Evolutionary conservation across 2,329 filamentous ascomycete species (phyloP).

Genomic region (Stagonosporopsis vannaccii): DNA sequence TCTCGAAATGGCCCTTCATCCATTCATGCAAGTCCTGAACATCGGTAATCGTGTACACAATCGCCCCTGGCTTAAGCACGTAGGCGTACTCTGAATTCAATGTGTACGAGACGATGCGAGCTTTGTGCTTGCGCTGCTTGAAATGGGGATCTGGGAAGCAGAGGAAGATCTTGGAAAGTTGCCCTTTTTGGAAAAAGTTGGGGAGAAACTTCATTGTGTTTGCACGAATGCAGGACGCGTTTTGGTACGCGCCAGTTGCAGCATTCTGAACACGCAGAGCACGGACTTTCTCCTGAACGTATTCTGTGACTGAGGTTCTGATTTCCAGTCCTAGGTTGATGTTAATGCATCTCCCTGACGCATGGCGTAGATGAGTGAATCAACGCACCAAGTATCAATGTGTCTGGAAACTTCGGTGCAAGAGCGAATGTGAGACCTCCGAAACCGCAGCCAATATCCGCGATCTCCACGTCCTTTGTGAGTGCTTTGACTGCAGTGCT

Average conservation of each 20-base stretch:
- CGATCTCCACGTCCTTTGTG: slow-evolving; percentile 81
- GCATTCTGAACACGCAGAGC: slow-evolving; percentile 75
- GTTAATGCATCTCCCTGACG: not conserved
- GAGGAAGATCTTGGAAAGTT: slow-evolving; percentile 91
- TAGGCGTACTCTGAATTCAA: slow-evolving; percentile 94
- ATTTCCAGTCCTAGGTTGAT: slow-evolving; percentile 81
- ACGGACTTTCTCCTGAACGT: slow-evolving; percentile 84
- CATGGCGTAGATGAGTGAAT: not conserved
- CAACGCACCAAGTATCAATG: slow-evolving; percentile 76
- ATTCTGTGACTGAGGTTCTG: slow-evolving; percentile 86
- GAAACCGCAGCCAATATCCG: slow-evolving; percentile 97
- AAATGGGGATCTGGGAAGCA: slow-evolving; percentile 99
- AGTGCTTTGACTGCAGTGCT: slow-evolving; percentile 45
- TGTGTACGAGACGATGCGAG: slow-evolving; percentile 87
- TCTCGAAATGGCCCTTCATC: slow-evolving; percentile 88
- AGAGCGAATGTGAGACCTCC: slow-evolving; percentile 89
- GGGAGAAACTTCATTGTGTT: slow-evolving; percentile 99
- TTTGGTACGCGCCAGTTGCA: slow-evolving; percentile 70
- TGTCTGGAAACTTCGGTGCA: slow-evolving; percentile 80
- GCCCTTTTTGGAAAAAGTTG: slow-evolving; percentile 86
- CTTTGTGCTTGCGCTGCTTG: slow-evolving; percentile 96
- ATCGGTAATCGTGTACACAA: slow-evolving; percentile 96
- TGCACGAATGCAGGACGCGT: slow-evolving; percentile 85
- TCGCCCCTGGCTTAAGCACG: slow-evolving; percentile 79
- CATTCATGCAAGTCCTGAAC: slow-evolving; percentile 92